Conservation (phyloP, 192 early-diverging fungal genomes). For the Gryganskiella cystojenkinii region DNA sequence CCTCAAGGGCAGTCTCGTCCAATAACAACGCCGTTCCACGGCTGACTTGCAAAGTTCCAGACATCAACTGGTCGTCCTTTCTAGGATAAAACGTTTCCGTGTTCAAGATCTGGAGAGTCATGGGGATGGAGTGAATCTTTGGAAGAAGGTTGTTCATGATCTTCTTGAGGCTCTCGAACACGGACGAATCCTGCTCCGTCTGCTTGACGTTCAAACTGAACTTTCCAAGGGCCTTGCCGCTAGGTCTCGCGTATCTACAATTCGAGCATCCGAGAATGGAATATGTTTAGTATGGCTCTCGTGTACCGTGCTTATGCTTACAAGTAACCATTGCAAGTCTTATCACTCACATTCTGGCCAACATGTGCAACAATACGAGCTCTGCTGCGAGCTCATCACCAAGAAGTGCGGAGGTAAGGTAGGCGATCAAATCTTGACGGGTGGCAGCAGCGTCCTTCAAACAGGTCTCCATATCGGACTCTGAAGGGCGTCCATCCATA, state of each 20-base stretch:
- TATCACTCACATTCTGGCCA: conserved; percentile 69
- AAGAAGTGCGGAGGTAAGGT: conserved; percentile 68
- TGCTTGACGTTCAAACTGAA: conserved; percentile 75
- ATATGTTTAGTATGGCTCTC: neutral
- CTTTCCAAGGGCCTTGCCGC: conserved; percentile 71
- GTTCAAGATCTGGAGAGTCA: conserved; percentile 73
- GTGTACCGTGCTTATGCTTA: neutral
- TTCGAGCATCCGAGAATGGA: too few species aligned
- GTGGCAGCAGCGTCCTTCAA: conserved; percentile 35
- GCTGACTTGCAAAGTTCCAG: conserved; percentile 75
- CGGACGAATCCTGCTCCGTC: conserved; percentile 14
- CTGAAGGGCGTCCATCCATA: conserved; percentile 22
- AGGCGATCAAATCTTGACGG: conserved; percentile 54
- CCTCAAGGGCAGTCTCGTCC: conserved; percentile 78
- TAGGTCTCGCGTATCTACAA: conserved; percentile 56
- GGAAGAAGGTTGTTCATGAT: conserved; percentile 56
- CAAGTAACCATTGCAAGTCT: neutral
- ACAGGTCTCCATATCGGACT: neutral
- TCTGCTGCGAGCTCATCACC: conserved; percentile 76
- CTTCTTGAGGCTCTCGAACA: conserved; percentile 5
- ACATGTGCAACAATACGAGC: conserved; percentile 73
- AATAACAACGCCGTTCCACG: conserved; percentile 68
- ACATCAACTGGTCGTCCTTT: conserved; percentile 65
- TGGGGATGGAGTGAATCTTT: conserved; percentile 67
- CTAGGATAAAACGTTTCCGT: conserved; percentile 64